Base-by-base conservation (phyloP, 441 rosid genomes). In the Metrosideros polymorpha region DNA sequence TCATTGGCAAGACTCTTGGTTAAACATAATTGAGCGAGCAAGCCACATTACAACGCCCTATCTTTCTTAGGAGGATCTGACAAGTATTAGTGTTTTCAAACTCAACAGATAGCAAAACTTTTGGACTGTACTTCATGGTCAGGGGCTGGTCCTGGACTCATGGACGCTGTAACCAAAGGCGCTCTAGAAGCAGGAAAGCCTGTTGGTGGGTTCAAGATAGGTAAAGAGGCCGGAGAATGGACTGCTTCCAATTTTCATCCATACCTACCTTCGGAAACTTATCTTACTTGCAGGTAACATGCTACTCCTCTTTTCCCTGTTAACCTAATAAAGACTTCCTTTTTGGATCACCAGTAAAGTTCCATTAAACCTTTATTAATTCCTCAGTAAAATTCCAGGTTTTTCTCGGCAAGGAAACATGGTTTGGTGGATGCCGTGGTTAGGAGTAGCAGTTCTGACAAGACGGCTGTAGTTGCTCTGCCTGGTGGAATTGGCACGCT, bases 81-180 rank as follows among this genome's bases (percentile, higher is more conserved):
- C 24, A 8, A 53, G 24, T 29, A 57, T 88, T 45, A 47, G 17
- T 17, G 7, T 82, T 82, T 82, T n/a, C 52, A 54, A 57, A 45
- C 55, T 85, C 82, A 79, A 85, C 92, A 97, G 98, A 90, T 94
- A 87, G 98, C 98, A 56, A 91, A 82, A 84, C 96, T 96, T 82
- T 90, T 97, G 93, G 94, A 94, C 84, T 94, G 98, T 89, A 94
- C 99, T 27, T 94, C 98, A 19, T 97, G 99, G 99, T 92, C 96
- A 6, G 99, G 99, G 54, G 98, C 93, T 88, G 98, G 99, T 91
- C 95, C 98, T 43, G 97, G 99, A 84, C 97, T 97, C 82, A 97
- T 97, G 98, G 99, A 97, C 87, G 99, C 98, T 86, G 94, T 92
- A 32, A 91, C 90, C 51, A 95, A 93, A 90, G 99, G 99, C 82